These are phyloP conservation scores for Funneliformis geosporum DNA, from an alignment of 192 early-diverging fungal species.

Conservation along the genomic window DNA sequence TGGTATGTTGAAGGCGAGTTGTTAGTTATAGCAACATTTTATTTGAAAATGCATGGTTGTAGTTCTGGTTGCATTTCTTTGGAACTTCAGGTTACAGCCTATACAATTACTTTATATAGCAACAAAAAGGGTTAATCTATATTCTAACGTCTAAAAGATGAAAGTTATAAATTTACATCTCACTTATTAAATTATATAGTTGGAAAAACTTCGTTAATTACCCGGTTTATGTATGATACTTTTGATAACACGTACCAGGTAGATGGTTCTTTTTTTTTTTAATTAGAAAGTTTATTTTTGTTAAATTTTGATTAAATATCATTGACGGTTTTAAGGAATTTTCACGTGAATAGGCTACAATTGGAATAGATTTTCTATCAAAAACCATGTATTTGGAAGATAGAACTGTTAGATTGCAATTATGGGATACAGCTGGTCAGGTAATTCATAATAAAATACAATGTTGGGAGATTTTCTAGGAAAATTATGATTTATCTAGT, in stretches of 20 bases:
- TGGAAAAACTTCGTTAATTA: conserved; percentile 98
- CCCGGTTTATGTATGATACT: conserved; percentile 99
- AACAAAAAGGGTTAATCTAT: too few relatives aligned
- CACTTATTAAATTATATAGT: conserved; percentile 53
- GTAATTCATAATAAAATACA: conserved; percentile 37
- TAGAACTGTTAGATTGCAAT: conserved; percentile 94
- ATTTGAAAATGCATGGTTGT: too few relatives aligned
- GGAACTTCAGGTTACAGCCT: too few relatives aligned
- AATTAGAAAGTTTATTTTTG: conserved; percentile 45
- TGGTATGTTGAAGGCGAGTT: conserved; percentile 61
- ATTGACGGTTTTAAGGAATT: conserved; percentile 98
- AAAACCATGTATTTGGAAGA: conserved; percentile 99
- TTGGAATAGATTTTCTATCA: conserved; percentile 98
- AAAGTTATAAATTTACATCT: background rate
- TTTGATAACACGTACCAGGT: conserved; percentile 98
- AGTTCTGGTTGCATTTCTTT: background rate
- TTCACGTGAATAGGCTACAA: conserved; percentile 89
- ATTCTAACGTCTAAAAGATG: background rate
- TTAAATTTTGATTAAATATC: conserved; percentile 97
- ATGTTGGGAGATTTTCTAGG: too few relatives aligned
- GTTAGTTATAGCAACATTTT: background rate
- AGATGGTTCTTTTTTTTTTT: conserved; percentile 17
- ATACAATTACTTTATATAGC: too few relatives aligned
- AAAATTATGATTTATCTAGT: too few relatives aligned
- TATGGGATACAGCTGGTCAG: conserved; percentile 99